Base-by-base conservation (phyloP, 306 rosid genomes). In the Acacia acuminata region DNA sequence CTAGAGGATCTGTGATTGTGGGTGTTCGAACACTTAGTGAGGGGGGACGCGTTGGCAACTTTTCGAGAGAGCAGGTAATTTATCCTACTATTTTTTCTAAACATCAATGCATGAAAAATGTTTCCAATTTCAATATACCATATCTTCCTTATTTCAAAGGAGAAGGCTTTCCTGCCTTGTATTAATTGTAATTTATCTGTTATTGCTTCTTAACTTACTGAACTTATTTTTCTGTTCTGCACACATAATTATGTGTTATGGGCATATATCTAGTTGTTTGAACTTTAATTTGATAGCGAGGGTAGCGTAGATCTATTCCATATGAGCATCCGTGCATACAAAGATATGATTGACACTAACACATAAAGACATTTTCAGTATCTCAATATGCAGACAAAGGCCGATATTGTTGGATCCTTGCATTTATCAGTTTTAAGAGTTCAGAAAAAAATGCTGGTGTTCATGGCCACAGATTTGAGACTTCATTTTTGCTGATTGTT, bases 21-120 rank as follows among this genome's bases (percentile, higher is more conserved):
- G 99, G 99, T 77, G 99, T 96, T 86, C 90, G 99, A 80, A 96
- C 99, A 74, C 97, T 96, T 75, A 96, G 99, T 65, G 99, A 96
- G 92, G 99, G 99, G 67, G 99, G 99, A 36, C 97, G 99, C 72
- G 99, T 96, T 70, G 99, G 99, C 75, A 87, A 87, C 83, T 96
- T 96, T 86, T 94, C 99, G 11, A 92, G 99, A 89, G 98, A 96
- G 90, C 99, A 96, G 96, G 99, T 96, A 77, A 68, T 64, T 72
- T 71, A 58, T 36, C 76, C 38, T 72, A 63, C 79, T 50, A 42
- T 38, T 55, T 77, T 83, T 30, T 77, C 53, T 66, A 63, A 63
- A 74, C 64, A 53, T 74, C 60, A 42, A 50, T 69, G 42, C 73
- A 38, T 45, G 55, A 56, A 58, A 61, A 67, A 55, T 79, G 71